A percentile compares a stretch with the other conserved stretches of the same genome.
Conservation (phyloP, 1,284 basidiomycete species). For the Xerocomus alliaceus region DNA sequence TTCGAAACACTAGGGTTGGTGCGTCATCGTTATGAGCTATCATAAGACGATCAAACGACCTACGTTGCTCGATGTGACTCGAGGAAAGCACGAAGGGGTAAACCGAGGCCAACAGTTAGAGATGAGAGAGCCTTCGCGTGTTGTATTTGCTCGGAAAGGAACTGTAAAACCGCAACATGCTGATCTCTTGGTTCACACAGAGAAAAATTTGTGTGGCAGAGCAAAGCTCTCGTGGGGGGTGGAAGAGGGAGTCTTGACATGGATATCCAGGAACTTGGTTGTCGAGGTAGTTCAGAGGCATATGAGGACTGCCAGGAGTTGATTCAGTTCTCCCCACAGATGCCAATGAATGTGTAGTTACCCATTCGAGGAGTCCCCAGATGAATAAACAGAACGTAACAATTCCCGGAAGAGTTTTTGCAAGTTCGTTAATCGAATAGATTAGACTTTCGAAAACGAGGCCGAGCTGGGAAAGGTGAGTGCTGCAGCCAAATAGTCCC, state of each 20-base stretch:
- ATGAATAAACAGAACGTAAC: slow-evolving; percentile 32
- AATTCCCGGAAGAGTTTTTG: slow-evolving; percentile 20
- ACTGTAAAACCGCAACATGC: slow-evolving; percentile 30
- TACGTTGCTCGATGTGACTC: slow-evolving; percentile 32
- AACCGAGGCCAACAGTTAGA: slow-evolving; percentile 28
- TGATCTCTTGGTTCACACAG: slow-evolving; percentile 20
- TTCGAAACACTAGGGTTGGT: slow-evolving; percentile 16
- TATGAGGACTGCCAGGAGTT: slow-evolving; percentile 25
- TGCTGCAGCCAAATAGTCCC: not conserved
- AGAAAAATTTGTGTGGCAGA: slow-evolving; percentile 3
- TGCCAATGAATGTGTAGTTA: not conserved
- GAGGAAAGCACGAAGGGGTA: slow-evolving; percentile 32
- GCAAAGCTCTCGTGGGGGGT: slow-evolving; percentile 2
- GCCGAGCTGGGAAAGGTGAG: not conserved
- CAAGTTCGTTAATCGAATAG: slow-evolving; percentile 22
- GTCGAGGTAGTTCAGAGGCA: slow-evolving; percentile 13
- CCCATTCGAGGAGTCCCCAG: slow-evolving; percentile 37
- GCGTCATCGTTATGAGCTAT: not conserved
- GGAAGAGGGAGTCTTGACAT: slow-evolving; percentile 23
- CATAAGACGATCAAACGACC: not conserved
- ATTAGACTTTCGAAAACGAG: slow-evolving; percentile 10
- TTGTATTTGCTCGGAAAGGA: slow-evolving; percentile 37
- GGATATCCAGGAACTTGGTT: slow-evolving; percentile 4
- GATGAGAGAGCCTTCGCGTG: slow-evolving; percentile 38
- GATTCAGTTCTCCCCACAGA: slow-evolving; percentile 13